Evolutionary conservation across 345 rosid species (phyloP), one percentile per base, ranked within the genome.

Genomic region (Boechera retrofracta): DNA sequence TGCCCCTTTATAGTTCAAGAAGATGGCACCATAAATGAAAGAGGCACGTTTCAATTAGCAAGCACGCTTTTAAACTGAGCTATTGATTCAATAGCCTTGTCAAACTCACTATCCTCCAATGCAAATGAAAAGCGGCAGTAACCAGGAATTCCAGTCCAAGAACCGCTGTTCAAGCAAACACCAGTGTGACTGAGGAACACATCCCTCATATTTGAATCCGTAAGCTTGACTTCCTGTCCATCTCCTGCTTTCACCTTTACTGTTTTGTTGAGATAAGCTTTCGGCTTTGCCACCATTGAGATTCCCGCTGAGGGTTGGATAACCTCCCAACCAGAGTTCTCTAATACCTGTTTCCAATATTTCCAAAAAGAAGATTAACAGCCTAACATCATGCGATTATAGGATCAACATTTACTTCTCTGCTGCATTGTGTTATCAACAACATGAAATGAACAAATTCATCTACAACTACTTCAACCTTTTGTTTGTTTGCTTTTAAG

Each of bases 71-170:
- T 79, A 47, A 94, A 89, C 74, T 85, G 86, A 52, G 52, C 68
- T 13, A 94, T 82, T 77, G 89, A 88, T 62, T 80, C 82, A 86
- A 94, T 73, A 64, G 95, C 98, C 68, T 39, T 86, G 72, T 90
- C 91, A 49, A 94, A 91, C 63, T 90, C 90, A 15, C 74, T 71
- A 18, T 86, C 95, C 76, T 88, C 94, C 81, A 88, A 67, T 24
- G 95, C 98, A 57, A 88, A 35, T 0, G 92, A 77, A 82, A 94
- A 92, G 81, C 98, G 95, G 82, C 98, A 92, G 80, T 92, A 94
- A 62, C 93, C 95, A 0, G 92, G 97, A 24, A 92, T 84, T 67
- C 98, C 97, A 0, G 97, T 90, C 97, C 98, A 94, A 1, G 77
- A 74, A 48, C 95, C 85, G 11, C 97, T 82, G 82, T 92, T 94